Conservation (phyloP, 495 filamentous ascomycete genomes). For the Cetradonia linearis region DNA sequence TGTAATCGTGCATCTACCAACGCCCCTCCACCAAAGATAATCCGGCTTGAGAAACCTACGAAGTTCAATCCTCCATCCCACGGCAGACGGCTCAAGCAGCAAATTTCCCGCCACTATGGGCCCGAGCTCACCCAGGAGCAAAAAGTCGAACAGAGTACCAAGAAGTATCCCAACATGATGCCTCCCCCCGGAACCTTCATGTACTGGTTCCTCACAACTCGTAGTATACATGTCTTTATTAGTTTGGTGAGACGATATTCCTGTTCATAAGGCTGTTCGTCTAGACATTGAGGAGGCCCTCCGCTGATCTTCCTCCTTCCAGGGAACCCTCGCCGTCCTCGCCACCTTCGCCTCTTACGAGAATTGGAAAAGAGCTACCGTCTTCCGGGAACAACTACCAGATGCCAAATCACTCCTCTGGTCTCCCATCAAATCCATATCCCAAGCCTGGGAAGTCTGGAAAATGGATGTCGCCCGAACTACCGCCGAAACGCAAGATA, state of each 20-base stretch:
- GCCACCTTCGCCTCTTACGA: constrained; percentile 55
- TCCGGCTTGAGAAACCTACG: constrained; percentile 59
- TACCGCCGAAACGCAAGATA: constrained; percentile 52
- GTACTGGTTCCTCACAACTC: constrained; percentile 63
- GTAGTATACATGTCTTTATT: constrained; percentile 66
- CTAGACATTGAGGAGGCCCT: neutral
- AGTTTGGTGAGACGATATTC: constrained; percentile 48
- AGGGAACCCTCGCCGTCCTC: constrained; percentile 59
- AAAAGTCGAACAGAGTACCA: constrained; percentile 47
- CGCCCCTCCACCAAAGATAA: constrained; percentile 41
- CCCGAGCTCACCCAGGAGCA: constrained; percentile 50
- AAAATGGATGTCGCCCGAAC: constrained; percentile 57
- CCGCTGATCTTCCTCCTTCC: neutral
- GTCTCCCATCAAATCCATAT: constrained; percentile 52
- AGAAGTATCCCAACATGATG: constrained; percentile 73
- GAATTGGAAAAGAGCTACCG: constrained; percentile 60
- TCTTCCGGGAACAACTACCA: constrained; percentile 46
- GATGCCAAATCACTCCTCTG: constrained; percentile 33
- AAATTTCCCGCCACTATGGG: constrained; percentile 48
- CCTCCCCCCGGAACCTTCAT: constrained; percentile 63
- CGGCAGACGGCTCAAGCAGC: constrained; percentile 44
- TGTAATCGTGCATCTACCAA: constrained; percentile 18
- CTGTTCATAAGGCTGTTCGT: neutral
- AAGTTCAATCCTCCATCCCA: constrained; percentile 83
- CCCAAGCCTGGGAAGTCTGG: constrained; percentile 52